phyloP scores from a whole-genome alignment of 139 green algal species.

The Bryopsis sp. region DNA sequence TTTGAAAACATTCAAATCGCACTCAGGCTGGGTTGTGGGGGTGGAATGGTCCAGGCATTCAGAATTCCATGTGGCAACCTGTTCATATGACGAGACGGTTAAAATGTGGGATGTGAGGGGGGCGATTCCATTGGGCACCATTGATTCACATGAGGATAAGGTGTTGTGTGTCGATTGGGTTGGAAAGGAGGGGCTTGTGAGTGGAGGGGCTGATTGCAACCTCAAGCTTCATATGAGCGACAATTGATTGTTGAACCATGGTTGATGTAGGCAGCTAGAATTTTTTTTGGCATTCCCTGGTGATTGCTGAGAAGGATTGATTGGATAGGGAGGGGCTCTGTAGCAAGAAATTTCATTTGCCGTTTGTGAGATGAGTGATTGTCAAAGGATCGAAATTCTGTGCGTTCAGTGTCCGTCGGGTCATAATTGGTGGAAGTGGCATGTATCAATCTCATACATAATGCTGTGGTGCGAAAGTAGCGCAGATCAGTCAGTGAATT shows the following conservation, averaged over 20 bases:
- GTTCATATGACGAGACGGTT: slow-evolving; percentile 40
- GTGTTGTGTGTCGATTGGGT: slow-evolving; percentile 38
- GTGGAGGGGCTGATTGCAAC: slow-evolving; percentile 44
- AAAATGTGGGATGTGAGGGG: slow-evolving; percentile 56
- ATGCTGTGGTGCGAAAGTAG: too few relatives aligned
- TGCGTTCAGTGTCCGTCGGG: too few relatives aligned
- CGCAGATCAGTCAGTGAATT: too few relatives aligned
- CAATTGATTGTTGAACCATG: background rate
- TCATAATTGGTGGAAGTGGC: too few relatives aligned
- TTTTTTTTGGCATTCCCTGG: too few relatives aligned
- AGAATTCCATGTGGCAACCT: slow-evolving; percentile 52
- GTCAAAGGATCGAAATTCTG: too few relatives aligned
- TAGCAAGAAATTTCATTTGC: too few relatives aligned
- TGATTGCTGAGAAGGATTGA: too few relatives aligned
- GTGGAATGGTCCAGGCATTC: slow-evolving; percentile 54
- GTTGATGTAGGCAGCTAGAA: too few relatives aligned
- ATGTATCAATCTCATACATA: too few relatives aligned
- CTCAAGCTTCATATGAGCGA: slow-evolving; percentile 23
- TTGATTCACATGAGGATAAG: slow-evolving; percentile 44
- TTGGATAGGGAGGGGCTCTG: too few relatives aligned
- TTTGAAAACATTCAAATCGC: slow-evolving; percentile 35
- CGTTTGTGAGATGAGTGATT: too few relatives aligned
- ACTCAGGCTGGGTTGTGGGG: slow-evolving; percentile 57
- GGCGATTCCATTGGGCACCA: slow-evolving; percentile 40
- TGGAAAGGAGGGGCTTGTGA: slow-evolving; percentile 22